A percentile compares a stretch with the other conserved stretches of the same genome.
phyloP scores from a whole-genome alignment of 1,284 basidiomycete species.

The Naganishia sp. region DNA sequence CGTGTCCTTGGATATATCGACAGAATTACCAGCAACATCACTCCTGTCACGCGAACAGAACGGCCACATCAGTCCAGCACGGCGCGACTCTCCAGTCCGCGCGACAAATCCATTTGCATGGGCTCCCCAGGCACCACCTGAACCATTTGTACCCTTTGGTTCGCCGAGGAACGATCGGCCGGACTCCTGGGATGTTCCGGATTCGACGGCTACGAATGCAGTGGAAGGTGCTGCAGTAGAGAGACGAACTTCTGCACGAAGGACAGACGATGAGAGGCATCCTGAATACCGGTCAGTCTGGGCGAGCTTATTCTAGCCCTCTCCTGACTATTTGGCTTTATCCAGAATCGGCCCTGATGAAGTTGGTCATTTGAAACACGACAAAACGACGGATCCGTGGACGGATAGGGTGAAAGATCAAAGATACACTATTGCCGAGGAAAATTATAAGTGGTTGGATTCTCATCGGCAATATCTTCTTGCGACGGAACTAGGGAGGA shows the following conservation, averaged over 20 bases:
- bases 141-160: background rate
- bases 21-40: background rate
- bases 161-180: slow-evolving; percentile 1
- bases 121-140: no score
- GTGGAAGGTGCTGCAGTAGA: no score
- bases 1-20: background rate
- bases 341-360: background rate
- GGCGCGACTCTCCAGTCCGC: background rate
- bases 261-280: background rate
- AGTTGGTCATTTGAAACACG: slow-evolving; percentile 1
- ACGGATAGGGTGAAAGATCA: background rate
- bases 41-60: background rate
- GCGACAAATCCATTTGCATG: no score
- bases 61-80: background rate
- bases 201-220: background rate
- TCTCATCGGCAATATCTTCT: slow-evolving; percentile 2
- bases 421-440: background rate
- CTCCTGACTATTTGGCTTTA: no score
- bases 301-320: background rate
- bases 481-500: background rate
- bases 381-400: slow-evolving; percentile 11
- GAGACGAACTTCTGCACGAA: background rate
- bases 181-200: slow-evolving; percentile 13
- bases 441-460: slow-evolving; percentile 13
- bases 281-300: background rate